Evolutionary conservation across 1,139 yeast genomes (phyloP).

Genomic region (Saccharomyces hybrid): DNA sequence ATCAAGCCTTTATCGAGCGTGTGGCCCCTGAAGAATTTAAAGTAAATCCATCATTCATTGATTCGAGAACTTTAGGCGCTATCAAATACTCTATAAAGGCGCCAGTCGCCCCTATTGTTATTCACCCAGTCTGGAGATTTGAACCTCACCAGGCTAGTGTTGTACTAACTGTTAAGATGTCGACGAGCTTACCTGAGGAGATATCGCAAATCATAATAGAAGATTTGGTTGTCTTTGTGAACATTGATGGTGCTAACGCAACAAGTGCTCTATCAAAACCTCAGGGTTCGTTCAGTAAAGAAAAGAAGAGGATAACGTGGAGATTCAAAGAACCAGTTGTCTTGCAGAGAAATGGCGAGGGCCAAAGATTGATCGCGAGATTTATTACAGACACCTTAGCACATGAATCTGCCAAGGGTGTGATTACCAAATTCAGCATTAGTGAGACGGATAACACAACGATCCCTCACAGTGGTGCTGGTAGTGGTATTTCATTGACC

Average conservation of each 20-base stretch:
- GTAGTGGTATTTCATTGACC: constrained; percentile 30
- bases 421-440: constrained; percentile 54
- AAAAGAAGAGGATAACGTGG: constrained; percentile 82
- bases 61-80: constrained; percentile 63
- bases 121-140: constrained; percentile 83
- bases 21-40: constrained; percentile 31
- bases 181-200: constrained; percentile 38
- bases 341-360: constrained; percentile 38
- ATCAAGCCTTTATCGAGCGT: constrained; percentile 34
- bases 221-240: constrained; percentile 65
- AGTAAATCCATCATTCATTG: constrained; percentile 34
- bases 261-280: constrained; percentile 82
- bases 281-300: constrained; percentile 80
- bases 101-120: constrained; percentile 55
- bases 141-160: constrained; percentile 81
- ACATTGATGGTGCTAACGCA: constrained; percentile 43
- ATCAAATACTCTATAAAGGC: constrained; percentile 55
- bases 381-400: constrained; percentile 59
- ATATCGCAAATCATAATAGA: constrained; percentile 41
- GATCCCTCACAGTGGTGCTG: constrained; percentile 13
- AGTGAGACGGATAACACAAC: constrained; percentile 24
- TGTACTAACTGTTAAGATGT: constrained; percentile 54
- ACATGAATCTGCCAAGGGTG: constrained; percentile 61
- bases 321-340: constrained; percentile 44
- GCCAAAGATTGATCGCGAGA: constrained; percentile 59